A percentile compares a stretch with the other conserved stretches of the same genome.
Evolutionary conservation across 73 alveolate genomes (phyloP).

Genomic region (Paramecium primaurelia): DNA sequence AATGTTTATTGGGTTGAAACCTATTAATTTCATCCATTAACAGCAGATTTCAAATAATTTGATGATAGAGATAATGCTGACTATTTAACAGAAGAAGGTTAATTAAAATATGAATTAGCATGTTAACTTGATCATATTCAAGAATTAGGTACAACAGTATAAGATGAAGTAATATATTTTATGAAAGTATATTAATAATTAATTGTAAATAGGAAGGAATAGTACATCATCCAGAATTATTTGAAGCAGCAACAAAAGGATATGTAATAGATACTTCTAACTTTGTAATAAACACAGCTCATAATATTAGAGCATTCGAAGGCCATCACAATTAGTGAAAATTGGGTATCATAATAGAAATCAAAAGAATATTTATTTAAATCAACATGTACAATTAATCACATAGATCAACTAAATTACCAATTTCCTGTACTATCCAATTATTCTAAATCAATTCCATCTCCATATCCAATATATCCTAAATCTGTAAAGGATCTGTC

Average conservation of each 20-base stretch:
- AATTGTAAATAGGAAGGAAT: conserved; percentile 67
- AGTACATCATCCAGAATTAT: conserved; percentile 89
- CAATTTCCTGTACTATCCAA: conserved; percentile 33
- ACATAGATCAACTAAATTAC: conserved; percentile 3
- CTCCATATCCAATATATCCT: conserved; percentile 49
- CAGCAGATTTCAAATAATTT: conserved; percentile 71
- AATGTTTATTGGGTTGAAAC: conserved; percentile 83
- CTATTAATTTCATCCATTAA: conserved; percentile 78
- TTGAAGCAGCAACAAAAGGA: conserved; percentile 83
- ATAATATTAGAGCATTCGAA: conserved; percentile 84
- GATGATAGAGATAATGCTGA: conserved; percentile 77
- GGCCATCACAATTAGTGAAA: conserved; percentile 77
- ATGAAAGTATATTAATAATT: conserved; percentile 59
- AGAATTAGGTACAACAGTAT: conserved; percentile 79
- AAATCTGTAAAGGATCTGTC: conserved; percentile 34
- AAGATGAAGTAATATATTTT: conserved; percentile 82
- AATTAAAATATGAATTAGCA: conserved; percentile 80
- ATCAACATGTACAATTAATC: not conserved
- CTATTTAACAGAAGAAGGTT: conserved; percentile 72
- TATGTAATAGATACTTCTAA: conserved; percentile 88
- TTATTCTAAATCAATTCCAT: conserved; percentile 43
- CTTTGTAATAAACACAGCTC: conserved; percentile 83
- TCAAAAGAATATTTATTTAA: not conserved
- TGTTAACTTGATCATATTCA: conserved; percentile 83
- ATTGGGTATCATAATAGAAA: not conserved